These are phyloP conservation scores for Quercus rubra DNA, from an alignment of 306 rosid species.

Conservation along the genomic window DNA sequence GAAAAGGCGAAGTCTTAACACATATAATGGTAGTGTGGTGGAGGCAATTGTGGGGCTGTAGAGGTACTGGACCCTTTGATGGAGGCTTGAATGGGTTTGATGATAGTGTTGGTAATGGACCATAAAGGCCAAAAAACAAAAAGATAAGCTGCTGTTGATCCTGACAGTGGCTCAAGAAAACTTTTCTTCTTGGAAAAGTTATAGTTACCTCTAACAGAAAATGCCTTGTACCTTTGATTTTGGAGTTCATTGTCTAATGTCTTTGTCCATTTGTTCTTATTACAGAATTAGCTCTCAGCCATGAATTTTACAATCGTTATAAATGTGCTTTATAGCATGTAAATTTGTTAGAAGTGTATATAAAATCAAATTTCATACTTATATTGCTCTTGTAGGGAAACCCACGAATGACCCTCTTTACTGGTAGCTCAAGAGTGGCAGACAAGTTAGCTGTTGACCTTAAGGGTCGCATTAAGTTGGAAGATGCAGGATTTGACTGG, in stretches of 20 bases:
- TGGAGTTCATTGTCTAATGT: background rate
- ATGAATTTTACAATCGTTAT: background rate
- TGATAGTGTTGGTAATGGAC: background rate
- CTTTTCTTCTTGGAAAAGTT: background rate
- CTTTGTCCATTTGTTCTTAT: background rate
- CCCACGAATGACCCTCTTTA: slow-evolving; percentile 92
- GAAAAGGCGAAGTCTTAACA: no score
- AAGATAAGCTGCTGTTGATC: background rate
- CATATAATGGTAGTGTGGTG: background rate
- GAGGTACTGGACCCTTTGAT: no score
- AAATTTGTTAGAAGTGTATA: background rate
- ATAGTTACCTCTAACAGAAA: background rate
- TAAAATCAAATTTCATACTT: slow-evolving; percentile 17
- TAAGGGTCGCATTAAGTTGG: slow-evolving; percentile 85
- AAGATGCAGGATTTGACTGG: slow-evolving; percentile 99
- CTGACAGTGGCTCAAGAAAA: background rate
- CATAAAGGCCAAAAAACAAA: background rate
- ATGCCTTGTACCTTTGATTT: background rate
- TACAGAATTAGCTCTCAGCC: background rate
- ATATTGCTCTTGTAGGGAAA: slow-evolving; percentile 54
- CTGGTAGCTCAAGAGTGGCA: slow-evolving; percentile 99
- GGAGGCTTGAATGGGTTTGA: background rate
- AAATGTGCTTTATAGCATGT: background rate
- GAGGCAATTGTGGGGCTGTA: no score
- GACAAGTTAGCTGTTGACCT: slow-evolving; percentile 80